Base-by-base conservation (phyloP, 106 monocot genomes). In the Allium cepa region DNA sequence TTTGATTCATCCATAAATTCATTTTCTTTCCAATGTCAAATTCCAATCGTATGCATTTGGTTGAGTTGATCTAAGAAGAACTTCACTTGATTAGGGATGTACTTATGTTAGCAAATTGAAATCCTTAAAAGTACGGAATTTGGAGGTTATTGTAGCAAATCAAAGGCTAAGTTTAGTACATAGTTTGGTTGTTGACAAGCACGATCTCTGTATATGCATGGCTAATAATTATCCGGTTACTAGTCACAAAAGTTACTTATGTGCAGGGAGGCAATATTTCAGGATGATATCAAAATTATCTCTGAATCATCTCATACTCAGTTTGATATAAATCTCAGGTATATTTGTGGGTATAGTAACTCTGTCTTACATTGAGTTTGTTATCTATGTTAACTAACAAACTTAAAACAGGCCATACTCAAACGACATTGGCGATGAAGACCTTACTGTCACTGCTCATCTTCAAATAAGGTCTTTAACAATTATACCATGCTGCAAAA, bases 251-350 rank as follows among this genome's bases (percentile, higher is more conserved):
- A 60, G 56, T 53, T 8, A 17, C 63, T 52, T 64, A 72, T 58
- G 56, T 74, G 57, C 27, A 97, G 97, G 73, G 75, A 78, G 72
- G 75, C 92, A 11, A 99, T 99, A 64, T 99, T 85, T 53, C 81
- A 85, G 69, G 92, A 92, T 10, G 97, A 97, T 64, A 79, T 99
- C 60, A 76, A 79, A 62, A 68, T 93, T 60, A 60, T 81, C 51
- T 83, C 84, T 26, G 85, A 78, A 52, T 60, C 76, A 57, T 76
- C 79, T 52, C 67, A 84, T 59, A 72, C 78, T 47, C 79, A 83
- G 50, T 74, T 87, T 56, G 26, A 59, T 47, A 77, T 99, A 76
- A 85, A 83, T 48, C 63, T 99, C 67, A 92, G 92, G 97, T 96
- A 72, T 72, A 50, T 15, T 49, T 67, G 46, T 49, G 17, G 47